Evolutionary conservation across 2,329 filamentous ascomycete genomes (phyloP).

Genomic region (Gyromitra esculenta): DNA sequence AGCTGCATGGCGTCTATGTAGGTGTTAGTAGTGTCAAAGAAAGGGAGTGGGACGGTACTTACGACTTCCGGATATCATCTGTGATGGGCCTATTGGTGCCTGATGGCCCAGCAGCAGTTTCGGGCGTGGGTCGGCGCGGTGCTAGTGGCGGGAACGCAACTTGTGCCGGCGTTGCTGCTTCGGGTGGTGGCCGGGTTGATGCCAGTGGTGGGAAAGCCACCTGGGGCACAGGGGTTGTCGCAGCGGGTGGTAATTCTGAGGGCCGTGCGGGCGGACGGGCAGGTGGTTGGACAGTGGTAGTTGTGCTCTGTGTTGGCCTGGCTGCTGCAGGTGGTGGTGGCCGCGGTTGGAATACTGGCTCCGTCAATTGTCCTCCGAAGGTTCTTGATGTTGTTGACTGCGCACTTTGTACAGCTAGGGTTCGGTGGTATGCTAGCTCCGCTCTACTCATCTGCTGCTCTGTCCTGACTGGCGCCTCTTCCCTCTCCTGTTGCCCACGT

Average conservation of each 20-base stretch:
- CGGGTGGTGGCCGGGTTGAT: background rate
- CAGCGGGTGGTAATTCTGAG: conserved; percentile 48
- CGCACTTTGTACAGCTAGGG: conserved; percentile 88
- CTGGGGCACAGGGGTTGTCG: conserved; percentile 30
- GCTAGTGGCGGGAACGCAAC: conserved; percentile 54
- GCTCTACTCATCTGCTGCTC: conserved; percentile 78
- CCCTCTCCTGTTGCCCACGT: conserved; percentile 61
- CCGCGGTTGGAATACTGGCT: conserved; percentile 61
- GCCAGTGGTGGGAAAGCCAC: conserved; percentile 53
- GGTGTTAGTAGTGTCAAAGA: conserved; percentile 13
- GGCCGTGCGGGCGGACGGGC: conserved; percentile 57
- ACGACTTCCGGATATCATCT: conserved; percentile 49
- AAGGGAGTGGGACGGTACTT: conserved; percentile 1
- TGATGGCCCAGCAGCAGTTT: background rate
- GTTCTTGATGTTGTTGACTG: conserved; percentile 81
- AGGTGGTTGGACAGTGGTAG: conserved; percentile 57
- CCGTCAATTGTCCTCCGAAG: conserved; percentile 83
- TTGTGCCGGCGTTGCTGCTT: conserved; percentile 11
- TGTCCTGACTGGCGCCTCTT: conserved; percentile 60
- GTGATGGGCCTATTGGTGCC: conserved; percentile 28
- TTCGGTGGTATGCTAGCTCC: conserved; percentile 88
- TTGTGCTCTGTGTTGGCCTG: conserved; percentile 51
- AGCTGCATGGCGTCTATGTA: conserved; percentile 69
- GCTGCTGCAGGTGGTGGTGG: conserved; percentile 60
- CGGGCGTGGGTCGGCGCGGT: background rate